Conservation (phyloP, 768 basidiomycete species). For the Rhodotorula toruloides region DNA sequence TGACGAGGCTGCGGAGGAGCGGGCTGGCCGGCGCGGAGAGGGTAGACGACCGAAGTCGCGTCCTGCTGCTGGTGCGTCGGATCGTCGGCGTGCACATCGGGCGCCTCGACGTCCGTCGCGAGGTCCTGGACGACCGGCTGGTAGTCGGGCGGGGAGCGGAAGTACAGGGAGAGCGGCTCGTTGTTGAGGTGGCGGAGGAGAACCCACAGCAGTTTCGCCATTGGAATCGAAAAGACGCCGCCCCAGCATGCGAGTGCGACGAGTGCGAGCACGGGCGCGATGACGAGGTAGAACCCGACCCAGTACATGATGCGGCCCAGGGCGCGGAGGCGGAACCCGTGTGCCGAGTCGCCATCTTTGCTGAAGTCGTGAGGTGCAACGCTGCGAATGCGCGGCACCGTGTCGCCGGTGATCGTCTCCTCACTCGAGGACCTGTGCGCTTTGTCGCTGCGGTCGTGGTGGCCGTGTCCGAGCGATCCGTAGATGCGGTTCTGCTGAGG, state of each 20-base stretch:
- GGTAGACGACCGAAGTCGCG: slow-evolving; percentile 17
- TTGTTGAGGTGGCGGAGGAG: slow-evolving; percentile 73
- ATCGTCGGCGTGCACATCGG: slow-evolving; percentile 2
- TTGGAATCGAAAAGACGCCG: slow-evolving; percentile 90
- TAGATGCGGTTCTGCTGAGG: slow-evolving; percentile 24
- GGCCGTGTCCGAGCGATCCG: neutral
- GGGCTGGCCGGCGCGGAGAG: slow-evolving; percentile 68
- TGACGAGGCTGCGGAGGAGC: slow-evolving; percentile 56
- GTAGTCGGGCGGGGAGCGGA: slow-evolving; percentile 69
- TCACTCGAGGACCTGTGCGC: slow-evolving; percentile 22
- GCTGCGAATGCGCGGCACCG: no score
- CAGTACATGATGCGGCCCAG: slow-evolving; percentile 57
- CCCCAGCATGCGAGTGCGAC: slow-evolving; percentile 91
- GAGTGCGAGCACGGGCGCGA: slow-evolving; percentile 80
- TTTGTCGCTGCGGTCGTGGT: neutral
- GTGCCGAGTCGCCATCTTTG: slow-evolving; percentile 9
- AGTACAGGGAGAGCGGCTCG: slow-evolving; percentile 78
- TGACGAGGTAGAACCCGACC: slow-evolving; percentile 65
- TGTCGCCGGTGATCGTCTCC: slow-evolving; percentile 22
- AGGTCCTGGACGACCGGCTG: slow-evolving; percentile 46
- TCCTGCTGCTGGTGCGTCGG: slow-evolving; percentile 40
- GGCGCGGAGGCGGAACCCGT: slow-evolving; percentile 39
- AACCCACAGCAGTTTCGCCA: slow-evolving; percentile 97
- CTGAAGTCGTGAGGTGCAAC: slow-evolving; percentile 14
- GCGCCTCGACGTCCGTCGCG: slow-evolving; percentile 12